Evolutionary conservation across 2,329 filamentous ascomycete species (phyloP).

Genomic region (Penicillium sp.): DNA sequence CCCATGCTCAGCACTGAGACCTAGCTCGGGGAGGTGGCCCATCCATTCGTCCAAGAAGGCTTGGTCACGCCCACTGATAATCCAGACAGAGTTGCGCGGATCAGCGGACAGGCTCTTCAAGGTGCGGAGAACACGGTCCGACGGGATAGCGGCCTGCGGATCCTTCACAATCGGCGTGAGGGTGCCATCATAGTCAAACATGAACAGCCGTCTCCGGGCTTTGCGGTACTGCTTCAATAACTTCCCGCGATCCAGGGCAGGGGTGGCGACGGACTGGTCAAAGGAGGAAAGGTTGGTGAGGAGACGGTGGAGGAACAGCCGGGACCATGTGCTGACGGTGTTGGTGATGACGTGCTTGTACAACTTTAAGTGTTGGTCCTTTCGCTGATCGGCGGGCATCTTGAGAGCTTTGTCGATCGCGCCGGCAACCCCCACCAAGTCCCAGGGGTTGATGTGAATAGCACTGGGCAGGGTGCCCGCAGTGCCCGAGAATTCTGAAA

Average conservation of each 20-base stretch:
- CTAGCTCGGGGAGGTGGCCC: slow-evolving; percentile 84
- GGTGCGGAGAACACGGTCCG: slow-evolving; percentile 77
- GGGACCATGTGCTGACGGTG: slow-evolving; percentile 85
- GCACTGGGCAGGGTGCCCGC: slow-evolving; percentile 82
- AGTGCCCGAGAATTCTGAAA: slow-evolving; percentile 96
- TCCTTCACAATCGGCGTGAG: slow-evolving; percentile 94
- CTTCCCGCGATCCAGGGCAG: slow-evolving; percentile 74
- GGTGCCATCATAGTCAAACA: slow-evolving; percentile 99
- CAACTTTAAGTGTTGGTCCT: slow-evolving; percentile 71
- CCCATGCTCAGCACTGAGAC: slow-evolving; percentile 96
- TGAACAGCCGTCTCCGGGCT: slow-evolving; percentile 81
- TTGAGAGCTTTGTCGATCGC: slow-evolving; percentile 80
- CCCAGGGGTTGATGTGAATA: slow-evolving; percentile 97
- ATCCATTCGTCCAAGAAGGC: slow-evolving; percentile 88
- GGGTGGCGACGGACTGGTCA: slow-evolving; percentile 75
- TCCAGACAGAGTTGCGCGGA: slow-evolving; percentile 89
- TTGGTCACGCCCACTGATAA: slow-evolving; percentile 93
- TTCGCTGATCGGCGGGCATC: slow-evolving; percentile 69
- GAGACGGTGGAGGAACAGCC: slow-evolving; percentile 75
- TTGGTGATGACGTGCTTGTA: slow-evolving; percentile 84
- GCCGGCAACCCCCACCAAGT: slow-evolving; percentile 79
- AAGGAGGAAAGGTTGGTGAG: slow-evolving; percentile 79
- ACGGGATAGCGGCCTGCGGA: slow-evolving; percentile 84
- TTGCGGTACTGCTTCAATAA: slow-evolving; percentile 74
- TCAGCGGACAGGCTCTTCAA: slow-evolving; percentile 80